These are phyloP conservation scores for Bullera alba DNA, from an alignment of 768 basidiomycete genomes.

Conservation along the genomic window DNA sequence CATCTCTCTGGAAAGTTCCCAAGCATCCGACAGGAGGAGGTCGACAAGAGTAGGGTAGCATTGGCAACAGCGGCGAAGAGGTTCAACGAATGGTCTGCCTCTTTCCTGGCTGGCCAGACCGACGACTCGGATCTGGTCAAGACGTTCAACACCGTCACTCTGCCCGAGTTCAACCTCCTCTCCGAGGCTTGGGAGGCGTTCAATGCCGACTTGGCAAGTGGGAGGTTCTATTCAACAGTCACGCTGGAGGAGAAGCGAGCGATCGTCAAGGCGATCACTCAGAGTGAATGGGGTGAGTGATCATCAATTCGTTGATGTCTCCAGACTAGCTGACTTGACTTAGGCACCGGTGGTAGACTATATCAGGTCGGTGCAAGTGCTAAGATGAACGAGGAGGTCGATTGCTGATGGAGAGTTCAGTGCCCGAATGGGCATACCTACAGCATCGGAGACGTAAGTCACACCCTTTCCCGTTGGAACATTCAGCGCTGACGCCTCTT, in stretches of 20 bases:
- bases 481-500: neutral
- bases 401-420: neutral
- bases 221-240: neutral
- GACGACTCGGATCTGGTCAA: too few relatives aligned
- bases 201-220: neutral
- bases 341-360: conserved; percentile 2
- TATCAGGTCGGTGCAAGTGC: neutral
- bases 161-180: neutral
- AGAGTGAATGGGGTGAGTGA: neutral
- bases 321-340: neutral
- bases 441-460: conserved; percentile 18
- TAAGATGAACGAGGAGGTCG: neutral
- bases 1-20: neutral
- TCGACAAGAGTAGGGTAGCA: neutral
- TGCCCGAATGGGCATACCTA: conserved; percentile 23
- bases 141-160: too few relatives aligned
- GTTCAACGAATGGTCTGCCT: too few relatives aligned
- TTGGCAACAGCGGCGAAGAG: neutral
- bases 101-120: too few relatives aligned
- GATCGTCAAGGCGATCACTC: conserved; percentile 3
- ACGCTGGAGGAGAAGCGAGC: neutral
- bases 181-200: neutral
- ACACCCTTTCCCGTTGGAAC: neutral
- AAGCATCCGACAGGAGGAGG: neutral
- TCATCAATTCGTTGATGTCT: neutral